Evolutionary conservation across 1,284 basidiomycete species (phyloP), one percentile per base, ranked within the genome.

Genomic region (Kalmanozyma brasiliensis): DNA sequence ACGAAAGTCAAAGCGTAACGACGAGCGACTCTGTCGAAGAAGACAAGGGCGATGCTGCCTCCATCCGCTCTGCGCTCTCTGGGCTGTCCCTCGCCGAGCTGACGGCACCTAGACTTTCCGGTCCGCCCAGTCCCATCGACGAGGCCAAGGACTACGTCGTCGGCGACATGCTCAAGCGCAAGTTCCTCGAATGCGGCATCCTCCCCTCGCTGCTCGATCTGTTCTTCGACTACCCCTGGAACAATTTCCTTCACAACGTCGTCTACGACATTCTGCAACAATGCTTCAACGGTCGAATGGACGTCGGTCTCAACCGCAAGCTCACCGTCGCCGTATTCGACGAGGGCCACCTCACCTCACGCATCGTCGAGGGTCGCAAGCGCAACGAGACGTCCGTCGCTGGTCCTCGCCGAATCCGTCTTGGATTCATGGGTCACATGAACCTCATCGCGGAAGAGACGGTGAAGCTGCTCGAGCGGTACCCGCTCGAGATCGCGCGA

Each of bases 221-320:
- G 35, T 98, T 98, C 85, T 97, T 98, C 82, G 89, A 92, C 62
- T 96, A 91, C 77, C 93, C 94, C 0, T 94, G 93, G 90, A 98
- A 98, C 85, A 98, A 98, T 81, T 98, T 98, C 82, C 84, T 98
- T 37, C 96, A 99, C 82, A 94, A 93, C 76, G 91, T 95, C 14
- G 93, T 97, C 16, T 98, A 98, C 81, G 96, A 98, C 82, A 86
- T 98, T 45, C 86, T 98, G 2, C 95, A 98, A 81, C 96, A 98
- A 82, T 91, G 97, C 44, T 87, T 99, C 66, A 95, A 92, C 13
- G 94, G 94, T 85, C 93, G 34, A 89, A 92, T 81, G 78, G 73
- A 79, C 24, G 60, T 57, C 9, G 73, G 76, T 17, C 73, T 79
- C 44, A 82, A 82, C 52, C 52, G 76, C 11, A 64, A 64, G 37